Percentiles rank a stretch among this genome's conserved stretches.
These are phyloP conservation scores for Bothriochloa decipiens DNA, from an alignment of 176 grass and related monocot genomes.

Conservation along the genomic window DNA sequence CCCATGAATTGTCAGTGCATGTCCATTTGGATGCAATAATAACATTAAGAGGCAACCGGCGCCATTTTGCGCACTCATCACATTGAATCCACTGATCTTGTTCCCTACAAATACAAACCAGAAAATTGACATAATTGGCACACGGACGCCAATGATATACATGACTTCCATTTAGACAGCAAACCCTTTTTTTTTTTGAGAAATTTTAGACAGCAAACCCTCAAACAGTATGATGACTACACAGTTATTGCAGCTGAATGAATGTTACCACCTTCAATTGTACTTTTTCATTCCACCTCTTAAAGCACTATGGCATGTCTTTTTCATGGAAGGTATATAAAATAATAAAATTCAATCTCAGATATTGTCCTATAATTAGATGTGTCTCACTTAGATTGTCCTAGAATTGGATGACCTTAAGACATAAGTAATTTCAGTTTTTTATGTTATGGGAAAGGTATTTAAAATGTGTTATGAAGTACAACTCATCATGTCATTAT, in stretches of 20 bases:
- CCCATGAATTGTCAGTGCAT: conserved; percentile 78
- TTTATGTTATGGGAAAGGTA: neutral
- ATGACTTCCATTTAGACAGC: conserved; percentile 3
- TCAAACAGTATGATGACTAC: neutral
- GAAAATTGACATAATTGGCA: conserved; percentile 33
- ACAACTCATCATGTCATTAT: neutral
- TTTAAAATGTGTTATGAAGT: neutral
- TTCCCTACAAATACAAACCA: conserved; percentile 61
- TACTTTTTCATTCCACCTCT: neutral
- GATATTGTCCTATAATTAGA: neutral
- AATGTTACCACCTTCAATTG: neutral
- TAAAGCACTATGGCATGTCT: neutral
- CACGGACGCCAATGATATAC: neutral
- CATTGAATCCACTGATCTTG: conserved; percentile 99
- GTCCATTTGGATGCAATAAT: conserved; percentile 88
- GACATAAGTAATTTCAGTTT: neutral
- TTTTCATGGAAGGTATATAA: neutral
- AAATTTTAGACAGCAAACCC: conserved; percentile 5
- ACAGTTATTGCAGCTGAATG: neutral
- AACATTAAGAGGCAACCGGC: conserved; percentile 79
- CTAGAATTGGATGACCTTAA: neutral
- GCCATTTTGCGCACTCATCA: conserved; percentile 97
- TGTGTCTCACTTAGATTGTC: neutral
- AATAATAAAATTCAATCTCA: neutral
- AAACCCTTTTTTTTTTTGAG: no score